A percentile compares a stretch with the other conserved stretches of the same genome.
These are phyloP conservation scores for Filosporella fistucella DNA, from an alignment of 495 filamentous ascomycete genomes.

Conservation along the genomic window DNA sequence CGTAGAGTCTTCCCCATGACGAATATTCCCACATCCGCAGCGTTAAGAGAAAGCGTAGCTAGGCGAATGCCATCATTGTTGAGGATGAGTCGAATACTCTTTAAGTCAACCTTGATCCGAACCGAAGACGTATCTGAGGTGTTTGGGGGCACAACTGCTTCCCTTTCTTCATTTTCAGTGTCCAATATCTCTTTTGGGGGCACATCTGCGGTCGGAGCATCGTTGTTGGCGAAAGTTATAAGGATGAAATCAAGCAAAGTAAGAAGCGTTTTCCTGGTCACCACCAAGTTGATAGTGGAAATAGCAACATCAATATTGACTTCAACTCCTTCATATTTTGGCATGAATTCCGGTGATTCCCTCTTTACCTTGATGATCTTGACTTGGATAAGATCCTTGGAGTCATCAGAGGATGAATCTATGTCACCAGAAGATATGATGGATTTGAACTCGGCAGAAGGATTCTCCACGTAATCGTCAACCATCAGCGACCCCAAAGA, in stretches of 20 bases:
- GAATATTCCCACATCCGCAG: conserved; percentile 87
- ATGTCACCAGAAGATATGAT: conserved; percentile 87
- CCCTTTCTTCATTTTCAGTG: conserved; percentile 15
- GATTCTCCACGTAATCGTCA: conserved; percentile 91
- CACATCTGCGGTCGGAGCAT: conserved; percentile 26
- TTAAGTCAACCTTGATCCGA: conserved; percentile 79
- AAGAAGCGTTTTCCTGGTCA: conserved; percentile 87
- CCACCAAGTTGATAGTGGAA: conserved; percentile 91
- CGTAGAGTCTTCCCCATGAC: conserved; percentile 79
- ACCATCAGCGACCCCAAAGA: conserved; percentile 81
- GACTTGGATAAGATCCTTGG: conserved; percentile 79
- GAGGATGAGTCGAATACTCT: conserved; percentile 90
- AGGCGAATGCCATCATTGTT: conserved; percentile 97
- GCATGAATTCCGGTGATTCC: conserved; percentile 89
- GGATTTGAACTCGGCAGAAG: conserved; percentile 88
- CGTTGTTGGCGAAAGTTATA: conserved; percentile 83
- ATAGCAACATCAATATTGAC: conserved; percentile 89
- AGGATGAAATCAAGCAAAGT: conserved; percentile 95
- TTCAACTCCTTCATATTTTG: conserved; percentile 85
- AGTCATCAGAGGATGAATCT: conserved; percentile 51
- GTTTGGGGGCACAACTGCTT: not conserved
- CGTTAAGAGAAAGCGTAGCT: conserved; percentile 86
- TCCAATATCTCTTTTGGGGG: conserved; percentile 33
- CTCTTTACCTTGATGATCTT: conserved; percentile 86
- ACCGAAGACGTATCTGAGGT: conserved; percentile 17